These are phyloP conservation scores for Moesziomyces sp. DNA, from an alignment of 1,284 basidiomycete genomes.

Conservation along the genomic window DNA sequence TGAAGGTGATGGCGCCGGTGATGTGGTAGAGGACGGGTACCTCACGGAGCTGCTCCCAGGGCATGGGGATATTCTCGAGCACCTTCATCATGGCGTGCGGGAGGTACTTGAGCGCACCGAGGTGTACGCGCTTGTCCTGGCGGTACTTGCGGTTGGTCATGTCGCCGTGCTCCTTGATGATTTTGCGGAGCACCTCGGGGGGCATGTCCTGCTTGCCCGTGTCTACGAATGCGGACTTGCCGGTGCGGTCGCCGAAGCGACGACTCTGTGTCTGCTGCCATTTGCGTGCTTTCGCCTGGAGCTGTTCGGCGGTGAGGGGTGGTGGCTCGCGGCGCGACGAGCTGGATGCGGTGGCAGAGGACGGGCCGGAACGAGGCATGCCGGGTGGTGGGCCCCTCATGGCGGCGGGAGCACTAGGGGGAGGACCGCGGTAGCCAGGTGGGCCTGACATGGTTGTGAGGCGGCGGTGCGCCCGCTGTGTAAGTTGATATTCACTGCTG, in stretches of 20 bases:
- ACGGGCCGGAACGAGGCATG: constrained; percentile 28
- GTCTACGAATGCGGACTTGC: constrained; percentile 85
- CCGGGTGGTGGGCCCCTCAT: constrained; percentile 50
- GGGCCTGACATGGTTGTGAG: constrained; percentile 47
- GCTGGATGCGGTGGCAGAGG: constrained; percentile 5
- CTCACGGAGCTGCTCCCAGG: constrained; percentile 79
- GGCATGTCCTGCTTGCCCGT: constrained; percentile 83
- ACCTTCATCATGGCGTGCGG: constrained; percentile 99
- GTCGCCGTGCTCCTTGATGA: constrained; percentile 69
- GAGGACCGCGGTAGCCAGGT: constrained; percentile 49
- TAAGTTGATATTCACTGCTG: not conserved
- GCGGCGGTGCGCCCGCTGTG: constrained; percentile 5
- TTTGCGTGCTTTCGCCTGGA: constrained; percentile 88
- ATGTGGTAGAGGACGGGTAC: constrained; percentile 74
- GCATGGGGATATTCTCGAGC: constrained; percentile 97
- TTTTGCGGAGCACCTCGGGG: constrained; percentile 77
- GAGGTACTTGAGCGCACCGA: constrained; percentile 97
- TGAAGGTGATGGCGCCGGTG: constrained; percentile 99
- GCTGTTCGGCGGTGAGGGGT: constrained; percentile 78
- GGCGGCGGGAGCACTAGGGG: constrained; percentile 44
- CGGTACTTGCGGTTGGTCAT: constrained; percentile 76
- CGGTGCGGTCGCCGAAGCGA: constrained; percentile 85
- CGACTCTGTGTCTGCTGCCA: constrained; percentile 93
- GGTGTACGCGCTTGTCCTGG: constrained; percentile 98
- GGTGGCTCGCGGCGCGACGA: constrained; percentile 49